Evolutionary conservation across 2,329 filamentous ascomycete genomes (phyloP).

Genomic region (Akanthomyces dipterigenus): DNA sequence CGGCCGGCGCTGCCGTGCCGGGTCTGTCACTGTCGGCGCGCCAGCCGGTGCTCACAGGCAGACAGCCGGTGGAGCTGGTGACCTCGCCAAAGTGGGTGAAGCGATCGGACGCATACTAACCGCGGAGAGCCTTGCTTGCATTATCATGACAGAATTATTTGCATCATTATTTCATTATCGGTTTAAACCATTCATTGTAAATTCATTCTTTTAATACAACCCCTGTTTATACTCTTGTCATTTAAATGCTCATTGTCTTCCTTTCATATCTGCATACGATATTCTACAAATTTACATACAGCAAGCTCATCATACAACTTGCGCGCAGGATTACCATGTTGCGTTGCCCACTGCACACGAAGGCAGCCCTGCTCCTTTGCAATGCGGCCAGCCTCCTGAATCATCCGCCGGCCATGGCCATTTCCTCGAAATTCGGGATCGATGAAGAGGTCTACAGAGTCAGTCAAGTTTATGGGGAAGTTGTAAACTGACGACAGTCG

Average conservation of each 20-base stretch:
- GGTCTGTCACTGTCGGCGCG: slow-evolving; percentile 37
- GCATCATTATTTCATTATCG: background rate
- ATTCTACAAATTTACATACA: too few species aligned
- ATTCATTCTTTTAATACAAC: too few species aligned
- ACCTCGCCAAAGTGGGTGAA: slow-evolving; percentile 37
- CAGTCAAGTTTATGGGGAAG: too few species aligned
- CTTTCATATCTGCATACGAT: background rate
- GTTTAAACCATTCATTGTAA: background rate
- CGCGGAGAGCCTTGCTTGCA: background rate
- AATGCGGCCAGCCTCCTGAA: too few species aligned
- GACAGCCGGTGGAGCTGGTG: slow-evolving; percentile 34
- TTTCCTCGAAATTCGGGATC: too few species aligned
- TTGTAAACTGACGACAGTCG: too few species aligned
- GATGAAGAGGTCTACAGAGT: too few species aligned
- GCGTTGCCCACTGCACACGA: too few species aligned
- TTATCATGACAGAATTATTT: background rate
- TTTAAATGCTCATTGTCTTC: too few species aligned
- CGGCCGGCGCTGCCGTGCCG: slow-evolving; percentile 22
- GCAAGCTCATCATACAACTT: background rate
- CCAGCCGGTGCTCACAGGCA: slow-evolving; percentile 22
- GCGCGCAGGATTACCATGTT: too few species aligned
- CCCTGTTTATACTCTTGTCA: background rate
- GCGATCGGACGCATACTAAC: slow-evolving; percentile 45
- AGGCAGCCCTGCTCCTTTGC: too few species aligned
- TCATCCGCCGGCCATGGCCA: too few species aligned